phyloP scores from a whole-genome alignment of 768 basidiomycete species.

The Hygrophorus pudorinus region DNA sequence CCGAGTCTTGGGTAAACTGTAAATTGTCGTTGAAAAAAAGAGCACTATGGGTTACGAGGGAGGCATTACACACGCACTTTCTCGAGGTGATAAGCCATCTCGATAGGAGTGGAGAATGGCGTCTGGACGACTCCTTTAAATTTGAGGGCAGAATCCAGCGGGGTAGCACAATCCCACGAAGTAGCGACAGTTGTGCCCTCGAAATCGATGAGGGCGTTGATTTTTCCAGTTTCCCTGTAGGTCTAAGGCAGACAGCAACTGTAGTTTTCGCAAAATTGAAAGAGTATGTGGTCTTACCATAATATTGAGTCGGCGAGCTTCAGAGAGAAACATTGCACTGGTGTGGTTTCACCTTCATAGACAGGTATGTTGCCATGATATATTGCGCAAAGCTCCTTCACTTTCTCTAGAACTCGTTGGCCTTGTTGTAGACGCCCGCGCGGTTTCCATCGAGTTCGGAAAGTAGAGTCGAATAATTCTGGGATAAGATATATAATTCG shows the following conservation, averaged over 20 bases:
- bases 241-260: constrained; percentile 5
- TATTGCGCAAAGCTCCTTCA: constrained; percentile 7
- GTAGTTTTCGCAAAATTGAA: background rate
- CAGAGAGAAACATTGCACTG: constrained; percentile 8
- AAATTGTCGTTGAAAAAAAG: too few relatives aligned
- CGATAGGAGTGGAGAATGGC: too few relatives aligned
- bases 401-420: constrained; percentile 8
- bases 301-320: constrained; percentile 12
- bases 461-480: background rate
- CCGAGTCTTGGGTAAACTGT: too few relatives aligned
- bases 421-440: constrained; percentile 9
- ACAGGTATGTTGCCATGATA: too few relatives aligned
- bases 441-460: constrained; percentile 6
- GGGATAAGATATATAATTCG: too few relatives aligned
- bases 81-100: too few relatives aligned
- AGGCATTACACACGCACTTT: too few relatives aligned
- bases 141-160: too few relatives aligned
- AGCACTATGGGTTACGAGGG: too few relatives aligned
- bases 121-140: too few relatives aligned
- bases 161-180: constrained; percentile 14
- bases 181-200: constrained; percentile 12
- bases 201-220: constrained; percentile 13
- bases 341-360: constrained; percentile 3
- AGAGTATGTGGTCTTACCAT: constrained; percentile 12
- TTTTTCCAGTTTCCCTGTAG: constrained; percentile 9